A percentile compares a stretch with the other conserved stretches of the same genome.
Conservation (phyloP, 805 yeast genomes). For the Sporopachydermia lactativora region DNA sequence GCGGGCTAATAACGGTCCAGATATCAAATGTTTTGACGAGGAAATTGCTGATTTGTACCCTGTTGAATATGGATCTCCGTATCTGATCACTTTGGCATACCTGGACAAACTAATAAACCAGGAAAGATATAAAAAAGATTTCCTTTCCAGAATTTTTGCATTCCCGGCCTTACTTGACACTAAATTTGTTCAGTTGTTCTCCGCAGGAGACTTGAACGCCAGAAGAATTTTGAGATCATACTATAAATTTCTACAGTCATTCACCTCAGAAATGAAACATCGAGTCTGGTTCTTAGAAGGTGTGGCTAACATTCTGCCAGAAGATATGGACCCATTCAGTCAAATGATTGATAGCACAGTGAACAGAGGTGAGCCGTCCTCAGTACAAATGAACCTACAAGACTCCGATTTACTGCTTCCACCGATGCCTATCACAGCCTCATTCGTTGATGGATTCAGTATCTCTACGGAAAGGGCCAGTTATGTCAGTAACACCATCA, state of each 20-base stretch:
- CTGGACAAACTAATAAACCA: constrained; percentile 61
- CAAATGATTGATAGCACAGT: constrained; percentile 28
- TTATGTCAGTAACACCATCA: not conserved
- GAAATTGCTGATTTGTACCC: constrained; percentile 81
- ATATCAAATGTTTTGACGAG: constrained; percentile 57
- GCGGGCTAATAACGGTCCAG: constrained; percentile 15
- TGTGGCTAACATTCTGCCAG: constrained; percentile 76
- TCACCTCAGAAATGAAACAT: constrained; percentile 78
- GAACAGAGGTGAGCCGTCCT: constrained; percentile 29
- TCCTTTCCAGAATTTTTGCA: constrained; percentile 75
- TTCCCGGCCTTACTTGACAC: constrained; percentile 87
- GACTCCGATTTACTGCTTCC: no score
- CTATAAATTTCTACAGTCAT: constrained; percentile 66
- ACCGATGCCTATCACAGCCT: constrained; percentile 1
- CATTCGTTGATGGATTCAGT: not conserved
- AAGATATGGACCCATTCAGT: constrained; percentile 83
- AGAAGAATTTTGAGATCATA: constrained; percentile 86
- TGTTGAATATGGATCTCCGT: constrained; percentile 69
- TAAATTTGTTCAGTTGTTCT: constrained; percentile 57
- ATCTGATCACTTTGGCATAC: constrained; percentile 74
- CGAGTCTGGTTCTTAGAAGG: constrained; percentile 92
- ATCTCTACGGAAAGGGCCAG: constrained; percentile 2
- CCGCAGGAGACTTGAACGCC: constrained; percentile 76
- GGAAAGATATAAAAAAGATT: constrained; percentile 75
- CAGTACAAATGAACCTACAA: no score